Conservation (phyloP, 768 basidiomycete species). For the Lentinula aciculospora region DNA sequence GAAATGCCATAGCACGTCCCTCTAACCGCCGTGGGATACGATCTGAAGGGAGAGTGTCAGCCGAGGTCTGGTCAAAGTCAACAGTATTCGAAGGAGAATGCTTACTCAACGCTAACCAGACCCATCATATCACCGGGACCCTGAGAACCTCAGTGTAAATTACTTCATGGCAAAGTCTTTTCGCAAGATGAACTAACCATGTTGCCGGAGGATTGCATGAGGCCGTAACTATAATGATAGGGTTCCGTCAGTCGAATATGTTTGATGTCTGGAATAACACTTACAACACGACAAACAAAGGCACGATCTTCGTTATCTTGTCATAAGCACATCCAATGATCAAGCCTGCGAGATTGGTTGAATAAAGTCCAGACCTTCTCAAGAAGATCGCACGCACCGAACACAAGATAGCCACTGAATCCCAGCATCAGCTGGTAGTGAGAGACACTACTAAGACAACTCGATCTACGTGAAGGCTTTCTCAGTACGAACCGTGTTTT, state of each 20-base stretch:
- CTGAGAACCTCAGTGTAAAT: slow-evolving; percentile 21
- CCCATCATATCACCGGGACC: slow-evolving; percentile 72
- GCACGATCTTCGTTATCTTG: slow-evolving; percentile 54
- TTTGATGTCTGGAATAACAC: slow-evolving; percentile 12
- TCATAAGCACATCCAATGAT: slow-evolving; percentile 58
- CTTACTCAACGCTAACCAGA: slow-evolving; percentile 60
- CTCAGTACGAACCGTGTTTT: slow-evolving; percentile 42
- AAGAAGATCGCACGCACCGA: slow-evolving; percentile 30
- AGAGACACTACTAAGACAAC: neutral
- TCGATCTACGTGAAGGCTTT: neutral
- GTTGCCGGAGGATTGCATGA: slow-evolving; percentile 73
- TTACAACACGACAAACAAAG: slow-evolving; percentile 65
- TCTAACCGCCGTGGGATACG: slow-evolving; percentile 58
- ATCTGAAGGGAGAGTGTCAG: slow-evolving; percentile 26
- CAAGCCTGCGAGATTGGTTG: slow-evolving; percentile 28
- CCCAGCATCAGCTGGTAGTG: slow-evolving; percentile 56
- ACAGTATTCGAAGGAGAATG: slow-evolving; percentile 6
- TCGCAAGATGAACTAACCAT: slow-evolving; percentile 29
- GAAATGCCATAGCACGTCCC: slow-evolving; percentile 69
- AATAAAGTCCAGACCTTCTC: neutral
- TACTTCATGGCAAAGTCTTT: neutral
- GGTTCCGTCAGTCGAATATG: neutral
- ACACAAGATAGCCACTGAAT: slow-evolving; percentile 62
- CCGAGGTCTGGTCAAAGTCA: slow-evolving; percentile 7
- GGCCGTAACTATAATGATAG: slow-evolving; percentile 54